Evolutionary conservation across 2,329 filamentous ascomycete species (phyloP).

Genomic region (Cryphonectria carpinicola): DNA sequence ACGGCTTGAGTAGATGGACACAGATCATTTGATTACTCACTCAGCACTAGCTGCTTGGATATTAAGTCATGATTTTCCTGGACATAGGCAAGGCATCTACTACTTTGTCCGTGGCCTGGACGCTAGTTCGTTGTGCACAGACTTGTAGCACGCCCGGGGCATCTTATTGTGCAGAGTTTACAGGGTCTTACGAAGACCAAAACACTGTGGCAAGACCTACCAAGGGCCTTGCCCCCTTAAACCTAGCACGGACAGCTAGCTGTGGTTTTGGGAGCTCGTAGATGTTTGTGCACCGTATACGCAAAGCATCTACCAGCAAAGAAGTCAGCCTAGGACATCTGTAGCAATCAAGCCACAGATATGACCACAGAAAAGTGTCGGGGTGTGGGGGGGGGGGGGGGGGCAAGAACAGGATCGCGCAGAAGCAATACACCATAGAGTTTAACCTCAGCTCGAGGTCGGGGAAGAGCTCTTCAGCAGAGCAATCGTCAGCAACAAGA

Average conservation of each 20-base stretch:
- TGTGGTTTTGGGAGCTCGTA: background rate
- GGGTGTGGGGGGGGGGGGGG: too few relatives aligned
- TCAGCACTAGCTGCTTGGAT: too few relatives aligned
- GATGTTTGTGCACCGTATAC: background rate
- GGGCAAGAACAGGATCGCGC: background rate
- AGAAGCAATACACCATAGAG: background rate
- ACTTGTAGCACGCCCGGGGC: too few relatives aligned
- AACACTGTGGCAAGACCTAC: background rate
- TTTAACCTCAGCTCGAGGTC: slow-evolving; percentile 10
- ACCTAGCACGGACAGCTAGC: background rate
- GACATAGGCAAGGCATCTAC: background rate
- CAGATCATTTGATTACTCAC: background rate
- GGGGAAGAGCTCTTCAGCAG: background rate
- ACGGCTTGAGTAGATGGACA: background rate
- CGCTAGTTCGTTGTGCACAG: background rate
- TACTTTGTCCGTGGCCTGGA: background rate
- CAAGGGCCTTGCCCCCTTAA: background rate
- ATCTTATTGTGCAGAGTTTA: too few relatives aligned
- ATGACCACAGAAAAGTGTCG: background rate
- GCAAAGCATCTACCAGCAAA: background rate
- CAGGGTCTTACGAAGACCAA: background rate
- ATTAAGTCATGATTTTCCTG: too few relatives aligned
- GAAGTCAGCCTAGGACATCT: background rate
- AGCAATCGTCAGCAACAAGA: background rate
- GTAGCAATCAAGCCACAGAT: background rate